These are phyloP conservation scores for Xylaria digitata DNA, from an alignment of 2,329 filamentous ascomycete species.

Conservation along the genomic window DNA sequence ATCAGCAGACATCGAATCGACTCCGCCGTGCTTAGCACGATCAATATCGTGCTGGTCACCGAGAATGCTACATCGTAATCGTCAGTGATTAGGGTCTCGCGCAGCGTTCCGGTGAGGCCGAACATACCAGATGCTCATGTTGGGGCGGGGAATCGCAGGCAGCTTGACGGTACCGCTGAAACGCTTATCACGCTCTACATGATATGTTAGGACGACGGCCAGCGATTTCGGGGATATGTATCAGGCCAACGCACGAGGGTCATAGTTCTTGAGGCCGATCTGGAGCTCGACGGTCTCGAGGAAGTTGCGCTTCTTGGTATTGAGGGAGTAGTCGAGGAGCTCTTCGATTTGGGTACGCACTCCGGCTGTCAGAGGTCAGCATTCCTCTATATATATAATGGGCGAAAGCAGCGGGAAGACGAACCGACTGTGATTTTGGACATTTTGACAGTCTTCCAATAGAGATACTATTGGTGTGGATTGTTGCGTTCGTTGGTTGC, in stretches of 20 bases:
- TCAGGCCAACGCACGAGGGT: slow-evolving; percentile 65
- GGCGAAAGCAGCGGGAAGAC: slow-evolving; percentile 39
- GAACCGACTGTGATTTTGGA: slow-evolving; percentile 85
- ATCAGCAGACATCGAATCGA: slow-evolving; percentile 98
- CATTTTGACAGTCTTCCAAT: slow-evolving; percentile 90
- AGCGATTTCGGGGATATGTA: neutral
- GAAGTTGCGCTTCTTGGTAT: slow-evolving; percentile 99
- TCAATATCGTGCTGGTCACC: slow-evolving; percentile 96
- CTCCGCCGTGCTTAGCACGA: slow-evolving; percentile 98
- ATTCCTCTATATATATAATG: slow-evolving; percentile 24
- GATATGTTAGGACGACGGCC: slow-evolving; percentile 12
- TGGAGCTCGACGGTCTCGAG: slow-evolving; percentile 88
- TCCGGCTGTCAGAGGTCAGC: slow-evolving; percentile 52
- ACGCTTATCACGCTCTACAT: slow-evolving; percentile 95
- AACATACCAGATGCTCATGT: slow-evolving; percentile 46
- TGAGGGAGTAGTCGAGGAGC: slow-evolving; percentile 92
- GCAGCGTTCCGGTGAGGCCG: neutral
- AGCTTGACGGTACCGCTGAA: slow-evolving; percentile 99
- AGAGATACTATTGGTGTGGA: slow-evolving; percentile 81
- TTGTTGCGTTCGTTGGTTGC: slow-evolving; percentile 54
- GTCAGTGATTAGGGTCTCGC: slow-evolving; percentile 4
- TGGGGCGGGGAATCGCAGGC: slow-evolving; percentile 88
- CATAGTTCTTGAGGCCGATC: slow-evolving; percentile 98
- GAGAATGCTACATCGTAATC: slow-evolving; percentile 58
- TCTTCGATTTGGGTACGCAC: slow-evolving; percentile 76